A percentile compares a stretch with the other conserved stretches of the same genome.
Conservation (phyloP, 768 basidiomycete genomes). For the Sporobolomyces pararoseus region DNA sequence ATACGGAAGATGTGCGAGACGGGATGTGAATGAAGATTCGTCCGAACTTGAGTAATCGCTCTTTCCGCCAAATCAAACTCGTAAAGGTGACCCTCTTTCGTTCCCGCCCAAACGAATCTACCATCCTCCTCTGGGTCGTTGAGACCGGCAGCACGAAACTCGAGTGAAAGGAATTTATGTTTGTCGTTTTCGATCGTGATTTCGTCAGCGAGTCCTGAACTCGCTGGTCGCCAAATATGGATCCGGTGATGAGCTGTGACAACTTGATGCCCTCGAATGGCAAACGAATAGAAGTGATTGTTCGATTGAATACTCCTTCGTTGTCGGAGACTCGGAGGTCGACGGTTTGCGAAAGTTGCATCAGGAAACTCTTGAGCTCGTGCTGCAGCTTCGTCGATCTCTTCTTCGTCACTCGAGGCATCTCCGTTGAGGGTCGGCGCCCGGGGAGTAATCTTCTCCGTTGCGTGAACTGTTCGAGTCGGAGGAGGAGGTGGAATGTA, state of each 20-base stretch:
- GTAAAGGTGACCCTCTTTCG: conserved; percentile 80
- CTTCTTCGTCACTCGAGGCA: conserved; percentile 36
- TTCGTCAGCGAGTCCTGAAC: conserved; percentile 44
- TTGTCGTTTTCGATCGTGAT: conserved; percentile 72
- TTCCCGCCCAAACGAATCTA: conserved; percentile 74
- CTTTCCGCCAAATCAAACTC: conserved; percentile 73
- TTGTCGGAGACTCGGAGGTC: conserved; percentile 50
- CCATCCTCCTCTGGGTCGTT: conserved; percentile 53
- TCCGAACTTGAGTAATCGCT: conserved; percentile 58
- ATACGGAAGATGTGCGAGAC: conserved; percentile 73
- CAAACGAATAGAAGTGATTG: conserved; percentile 48
- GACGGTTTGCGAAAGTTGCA: conserved; percentile 51
- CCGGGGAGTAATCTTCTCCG: conserved; percentile 10
- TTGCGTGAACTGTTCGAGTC: conserved; percentile 10
- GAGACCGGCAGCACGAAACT: conserved; percentile 56
- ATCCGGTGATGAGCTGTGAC: conserved; percentile 49
- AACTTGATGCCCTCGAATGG: conserved; percentile 49
- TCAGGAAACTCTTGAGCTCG: conserved; percentile 52
- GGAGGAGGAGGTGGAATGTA: conserved; percentile 40
- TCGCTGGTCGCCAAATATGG: conserved; percentile 48
- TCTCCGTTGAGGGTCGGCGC: conserved; percentile 18
- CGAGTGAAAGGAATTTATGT: conserved; percentile 68
- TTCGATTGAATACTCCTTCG: conserved; percentile 43
- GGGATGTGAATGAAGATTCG: conserved; percentile 62
- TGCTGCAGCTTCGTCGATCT: conserved; percentile 10